Conservation (phyloP, 768 basidiomycete species). For the Leucocoprinus leucothites region DNA sequence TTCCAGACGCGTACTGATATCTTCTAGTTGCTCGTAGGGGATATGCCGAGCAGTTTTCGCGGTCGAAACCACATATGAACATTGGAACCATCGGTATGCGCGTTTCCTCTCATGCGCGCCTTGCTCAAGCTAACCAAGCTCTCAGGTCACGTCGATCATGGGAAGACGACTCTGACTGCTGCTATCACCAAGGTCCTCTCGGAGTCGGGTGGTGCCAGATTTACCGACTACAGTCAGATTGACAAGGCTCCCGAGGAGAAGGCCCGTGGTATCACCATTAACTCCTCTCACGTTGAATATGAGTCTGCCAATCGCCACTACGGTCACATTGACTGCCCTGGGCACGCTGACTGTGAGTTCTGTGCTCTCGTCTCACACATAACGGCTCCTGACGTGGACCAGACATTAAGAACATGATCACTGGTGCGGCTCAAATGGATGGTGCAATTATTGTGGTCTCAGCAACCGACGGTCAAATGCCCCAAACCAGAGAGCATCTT, state of each 20-base stretch:
- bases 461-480: constrained; percentile 99
- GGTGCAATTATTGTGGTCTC: constrained; percentile 96
- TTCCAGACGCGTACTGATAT: constrained; percentile 3
- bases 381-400: constrained; percentile 14
- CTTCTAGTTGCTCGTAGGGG: constrained; percentile 52
- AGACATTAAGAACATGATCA: constrained; percentile 99
- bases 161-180: constrained; percentile 96
- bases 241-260: constrained; percentile 99
- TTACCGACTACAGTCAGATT: constrained; percentile 95
- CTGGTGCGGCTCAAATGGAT: constrained; percentile 98
- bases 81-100: constrained; percentile 85
- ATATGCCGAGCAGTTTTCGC: constrained; percentile 77
- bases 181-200: constrained; percentile 94
- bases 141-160: constrained; percentile 92
- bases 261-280: constrained; percentile 99
- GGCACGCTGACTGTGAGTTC: constrained; percentile 86
- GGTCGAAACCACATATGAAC: constrained; percentile 90
- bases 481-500: constrained; percentile 97
- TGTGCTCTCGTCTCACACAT: constrained; percentile 6
- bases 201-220: constrained; percentile 69
- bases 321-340: constrained; percentile 97
- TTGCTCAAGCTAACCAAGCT: not conserved
- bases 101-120: not conserved
- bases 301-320: constrained; percentile 90
- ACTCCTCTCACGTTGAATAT: constrained; percentile 98